Percentiles rank a stretch among this genome's conserved stretches.
Evolutionary conservation across 805 yeast genomes (phyloP).

Genomic region (Ogataea sp.): DNA sequence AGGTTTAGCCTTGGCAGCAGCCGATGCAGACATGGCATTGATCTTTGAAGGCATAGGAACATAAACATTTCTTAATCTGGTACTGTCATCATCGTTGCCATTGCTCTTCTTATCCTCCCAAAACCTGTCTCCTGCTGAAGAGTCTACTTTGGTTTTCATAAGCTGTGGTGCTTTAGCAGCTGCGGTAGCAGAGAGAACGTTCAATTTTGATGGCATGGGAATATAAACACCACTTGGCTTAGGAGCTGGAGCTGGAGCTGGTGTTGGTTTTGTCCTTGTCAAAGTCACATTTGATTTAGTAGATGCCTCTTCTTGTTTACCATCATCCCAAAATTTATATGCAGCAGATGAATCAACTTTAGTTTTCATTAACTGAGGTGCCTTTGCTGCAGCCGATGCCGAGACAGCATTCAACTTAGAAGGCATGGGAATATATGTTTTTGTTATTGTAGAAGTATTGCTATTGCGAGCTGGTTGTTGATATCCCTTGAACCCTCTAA

Average conservation of each 20-base stretch:
- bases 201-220: conserved; percentile 11
- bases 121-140: not conserved
- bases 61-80: not conserved
- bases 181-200: conserved; percentile 12
- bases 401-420: conserved; percentile 8
- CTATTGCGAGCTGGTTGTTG: not conserved
- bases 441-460: not conserved
- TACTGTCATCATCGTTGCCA: not conserved
- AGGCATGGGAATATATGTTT: conserved; percentile 12
- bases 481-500: not conserved
- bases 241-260: not conserved
- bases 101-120: not conserved
- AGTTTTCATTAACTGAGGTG: conserved; percentile 6
- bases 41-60: conserved; percentile 12
- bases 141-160: conserved; percentile 1
- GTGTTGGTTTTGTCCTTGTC: too few species aligned
- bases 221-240: conserved; percentile 3
- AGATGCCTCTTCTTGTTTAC: not conserved
- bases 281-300: not conserved
- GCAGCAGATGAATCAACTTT: not conserved
- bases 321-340: not conserved
- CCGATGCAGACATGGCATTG: conserved; percentile 12
- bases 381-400: conserved; percentile 16
- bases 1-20: conserved; percentile 17
- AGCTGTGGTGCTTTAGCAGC: conserved; percentile 18